Evolutionary conservation across 257 asterid species (phyloP).

Genomic region (Rubia yunnanensis): DNA sequence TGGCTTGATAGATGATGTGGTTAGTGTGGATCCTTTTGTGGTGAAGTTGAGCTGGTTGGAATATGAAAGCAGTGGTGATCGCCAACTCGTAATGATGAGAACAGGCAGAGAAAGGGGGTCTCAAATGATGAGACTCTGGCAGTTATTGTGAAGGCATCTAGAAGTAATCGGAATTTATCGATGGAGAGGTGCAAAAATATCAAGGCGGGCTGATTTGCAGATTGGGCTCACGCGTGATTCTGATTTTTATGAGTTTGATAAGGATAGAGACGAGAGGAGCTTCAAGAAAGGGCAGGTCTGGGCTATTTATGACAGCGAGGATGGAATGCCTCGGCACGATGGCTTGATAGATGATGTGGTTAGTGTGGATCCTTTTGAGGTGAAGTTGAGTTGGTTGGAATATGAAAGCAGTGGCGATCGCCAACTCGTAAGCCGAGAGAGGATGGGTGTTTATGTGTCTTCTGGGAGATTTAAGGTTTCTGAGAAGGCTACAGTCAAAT

Average conservation of each 20-base stretch:
- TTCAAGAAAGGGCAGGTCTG: conserved; percentile 88
- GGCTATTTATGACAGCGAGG: conserved; percentile 74
- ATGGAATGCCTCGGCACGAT: conserved; percentile 80
- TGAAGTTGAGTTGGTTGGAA: conserved; percentile 54
- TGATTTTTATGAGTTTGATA: conserved; percentile 62
- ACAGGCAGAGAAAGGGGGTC: too few species aligned
- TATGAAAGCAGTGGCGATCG: conserved; percentile 32
- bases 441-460: conserved; percentile 35
- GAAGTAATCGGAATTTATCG: conserved; percentile 13
- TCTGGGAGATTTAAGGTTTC: conserved; percentile 76
- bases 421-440: conserved; percentile 31
- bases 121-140: conserved; percentile 12
- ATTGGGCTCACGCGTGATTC: conserved; percentile 44
- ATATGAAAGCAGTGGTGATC: conserved; percentile 31
- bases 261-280: conserved; percentile 59
- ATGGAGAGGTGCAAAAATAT: conserved; percentile 21
- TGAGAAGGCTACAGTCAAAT: conserved; percentile 31
- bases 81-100: conserved; percentile 19
- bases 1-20: conserved; percentile 57
- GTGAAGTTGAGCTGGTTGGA: conserved; percentile 59
- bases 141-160: conserved; percentile 5
- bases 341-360: conserved; percentile 59
- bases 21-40: conserved; percentile 59
- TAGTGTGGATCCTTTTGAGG: conserved; percentile 60
- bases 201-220: conserved; percentile 32